Evolutionary conservation across 75 land plant species (phyloP).

Genomic region (Pinus taeda): DNA sequence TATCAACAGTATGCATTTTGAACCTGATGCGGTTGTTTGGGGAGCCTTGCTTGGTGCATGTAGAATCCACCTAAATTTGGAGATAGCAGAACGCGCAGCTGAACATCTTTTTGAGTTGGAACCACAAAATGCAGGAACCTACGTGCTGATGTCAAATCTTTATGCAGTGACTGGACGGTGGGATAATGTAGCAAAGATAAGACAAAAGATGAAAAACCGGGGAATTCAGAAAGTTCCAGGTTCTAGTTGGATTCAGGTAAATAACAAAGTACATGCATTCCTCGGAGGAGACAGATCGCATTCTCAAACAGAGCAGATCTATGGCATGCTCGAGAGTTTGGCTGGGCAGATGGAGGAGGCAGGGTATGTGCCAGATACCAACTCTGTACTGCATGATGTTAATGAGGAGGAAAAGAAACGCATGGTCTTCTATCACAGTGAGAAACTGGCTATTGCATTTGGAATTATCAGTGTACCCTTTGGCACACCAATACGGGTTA

Average conservation of each 20-base stretch:
- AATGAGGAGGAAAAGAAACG: too few relatives aligned
- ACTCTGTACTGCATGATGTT: too few relatives aligned
- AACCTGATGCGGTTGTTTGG: constrained; percentile 9
- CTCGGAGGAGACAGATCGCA: constrained; percentile 11
- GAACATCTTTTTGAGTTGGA: constrained; percentile 14
- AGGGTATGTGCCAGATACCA: too few relatives aligned
- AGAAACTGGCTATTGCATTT: too few relatives aligned
- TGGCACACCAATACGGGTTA: too few relatives aligned
- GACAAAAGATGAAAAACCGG: constrained; percentile 13
- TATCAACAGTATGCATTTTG: constrained; percentile 14
- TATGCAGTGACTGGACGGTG: constrained; percentile 11
- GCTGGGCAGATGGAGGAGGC: too few relatives aligned
- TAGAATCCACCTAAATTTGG: constrained; percentile 6
- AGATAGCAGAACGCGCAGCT: constrained; percentile 10
- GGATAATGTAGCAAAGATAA: constrained; percentile 10
- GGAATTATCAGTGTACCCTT: too few relatives aligned
- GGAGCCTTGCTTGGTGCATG: constrained; percentile 28
- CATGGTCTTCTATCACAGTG: too few relatives aligned
- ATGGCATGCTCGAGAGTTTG: too few relatives aligned
- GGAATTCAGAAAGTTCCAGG: constrained; percentile 19
- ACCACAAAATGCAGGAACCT: constrained; percentile 3
- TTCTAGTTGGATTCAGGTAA: constrained; percentile 18
- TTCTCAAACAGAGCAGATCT: not conserved
- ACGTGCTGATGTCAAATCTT: constrained; percentile 15
- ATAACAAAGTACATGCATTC: constrained; percentile 19